Evolutionary conservation across 306 rosid species (phyloP).

Genomic region (Luffa aegyptiaca): DNA sequence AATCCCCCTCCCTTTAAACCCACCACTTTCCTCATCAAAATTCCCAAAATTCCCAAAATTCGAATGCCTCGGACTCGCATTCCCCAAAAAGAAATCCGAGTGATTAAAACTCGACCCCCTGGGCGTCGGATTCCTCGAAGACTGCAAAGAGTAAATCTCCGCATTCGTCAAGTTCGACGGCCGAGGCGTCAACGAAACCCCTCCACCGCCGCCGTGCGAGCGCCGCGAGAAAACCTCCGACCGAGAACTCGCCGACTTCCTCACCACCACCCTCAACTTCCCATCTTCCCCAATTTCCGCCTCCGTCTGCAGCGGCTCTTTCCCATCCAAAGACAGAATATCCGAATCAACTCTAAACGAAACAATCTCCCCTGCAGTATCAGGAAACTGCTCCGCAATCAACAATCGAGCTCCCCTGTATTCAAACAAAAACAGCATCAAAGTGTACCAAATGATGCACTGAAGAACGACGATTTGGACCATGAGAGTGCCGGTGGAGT

Average conservation of each 20-base stretch:
- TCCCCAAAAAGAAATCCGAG: slow-evolving; percentile 44
- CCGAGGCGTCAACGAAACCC: slow-evolving; percentile 57
- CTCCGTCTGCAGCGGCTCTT: slow-evolving; percentile 65
- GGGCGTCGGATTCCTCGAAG: slow-evolving; percentile 74
- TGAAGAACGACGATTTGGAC: slow-evolving; percentile 79
- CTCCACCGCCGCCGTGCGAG: slow-evolving; percentile 34
- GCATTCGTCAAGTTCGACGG: slow-evolving; percentile 74
- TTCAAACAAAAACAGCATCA: slow-evolving; percentile 75
- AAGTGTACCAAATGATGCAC: slow-evolving; percentile 70
- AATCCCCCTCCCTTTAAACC: neutral
- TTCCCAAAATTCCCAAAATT: slow-evolving; percentile 40
- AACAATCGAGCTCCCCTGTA: slow-evolving; percentile 66
- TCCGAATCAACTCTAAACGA: slow-evolving; percentile 79
- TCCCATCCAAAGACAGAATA: slow-evolving; percentile 60
- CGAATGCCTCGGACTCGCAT: slow-evolving; percentile 57
- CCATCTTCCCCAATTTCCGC: slow-evolving; percentile 84
- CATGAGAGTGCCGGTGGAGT: slow-evolving; percentile 47
- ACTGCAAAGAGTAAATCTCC: slow-evolving; percentile 70
- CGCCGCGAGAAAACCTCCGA: slow-evolving; percentile 57
- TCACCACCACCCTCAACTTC: slow-evolving; percentile 55
- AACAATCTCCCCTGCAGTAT: slow-evolving; percentile 59
- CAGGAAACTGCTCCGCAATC: slow-evolving; percentile 77
- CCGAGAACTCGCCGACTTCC: slow-evolving; percentile 55
- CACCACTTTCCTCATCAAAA: slow-evolving; percentile 50
- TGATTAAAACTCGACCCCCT: slow-evolving; percentile 80